Evolutionary conservation across 208 protist species (phyloP), one percentile per base, ranked within the genome.

Genomic region (Leishmania lainsoni): DNA sequence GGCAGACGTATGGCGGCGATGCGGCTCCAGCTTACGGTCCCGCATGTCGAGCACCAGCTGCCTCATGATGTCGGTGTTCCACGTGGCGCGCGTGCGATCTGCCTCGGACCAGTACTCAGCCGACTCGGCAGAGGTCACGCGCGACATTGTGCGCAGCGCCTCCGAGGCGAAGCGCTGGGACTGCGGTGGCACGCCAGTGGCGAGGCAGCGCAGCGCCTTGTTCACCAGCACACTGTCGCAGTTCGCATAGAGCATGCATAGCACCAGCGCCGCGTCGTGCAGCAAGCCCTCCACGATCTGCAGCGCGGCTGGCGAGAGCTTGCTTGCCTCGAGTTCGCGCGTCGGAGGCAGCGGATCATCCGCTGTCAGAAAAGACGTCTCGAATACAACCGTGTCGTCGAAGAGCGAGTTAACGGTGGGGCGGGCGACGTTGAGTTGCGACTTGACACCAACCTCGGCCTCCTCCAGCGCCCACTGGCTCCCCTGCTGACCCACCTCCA

Each of bases 371-470:
- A 90, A 83, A 16, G 75, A 79, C 5, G 85, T 94, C 12, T 93
- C 86, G 61, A 97, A 96, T 61, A 91, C 83, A 35, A 95, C 86
- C 6, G 87, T 79, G 74, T 95, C 86, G 72, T 92, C 87, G 78
- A 97, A 97, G 66, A 88, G 83, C 56, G 87, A 83, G 81, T 87
- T 97, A n/a, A 90, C 87, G 35, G 94, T 97, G 14, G 94, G 94
- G 26, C 94, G 91, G 2, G 90, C 86, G 16, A 85, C 76, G 84
- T 94, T 91, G 45, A 97, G 88, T 80, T 87, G 83, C 75, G 93
- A 96, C 84, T 93, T 91, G 35, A 97, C 87, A 45, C 86, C 86
- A 29, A 97, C 93, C 79, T 93, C 90, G 5, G 87, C 83, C 84
- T 96, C 94, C 76, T 94, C 85, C 29, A 96, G 78, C 56, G 39